Evolutionary conservation across 2,329 filamentous ascomycete species (phyloP), one percentile per base, ranked within the genome.

Genomic region (Malbranchea zuffiana): DNA sequence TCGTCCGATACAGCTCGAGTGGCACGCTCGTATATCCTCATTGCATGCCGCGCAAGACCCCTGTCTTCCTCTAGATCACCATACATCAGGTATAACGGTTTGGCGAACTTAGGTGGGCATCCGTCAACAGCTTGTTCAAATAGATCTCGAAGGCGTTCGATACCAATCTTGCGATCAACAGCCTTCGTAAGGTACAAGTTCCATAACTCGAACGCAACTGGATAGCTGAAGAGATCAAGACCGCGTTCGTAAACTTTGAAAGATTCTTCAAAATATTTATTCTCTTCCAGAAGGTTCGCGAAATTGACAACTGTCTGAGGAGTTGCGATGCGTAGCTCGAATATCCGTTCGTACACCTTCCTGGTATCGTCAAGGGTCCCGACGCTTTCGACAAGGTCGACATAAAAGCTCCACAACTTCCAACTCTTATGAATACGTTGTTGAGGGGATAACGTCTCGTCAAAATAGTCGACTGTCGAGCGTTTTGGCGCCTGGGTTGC

Each of bases 351-450:
- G 60, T 98, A 98, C 1, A 96, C 80, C 57, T 85, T 88, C 57
- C 78, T 83, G 0, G 88, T 95, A 61, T 96, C 88, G 15, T 94
- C 86, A 11, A 98, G 63, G 0, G 82, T 84, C 43, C 82, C 80
- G 20, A 95, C 87, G 57, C 86, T 94, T 59, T 98, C 90, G 2
- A 98, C 87, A 1, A 98, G 74, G 57, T 98, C 90, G 26, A 98
- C 87, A 51, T 98, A 98, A 67, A 98, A 98, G 61, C 86, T 94
- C 90, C 90, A 98, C 7, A 98, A 65, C 59, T 96, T 98, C 90
- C 90, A 98, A 56, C 85, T 94, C 69, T 98, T 98, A 66, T 98
- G 90, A 3, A 98, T 83, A 44, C 92, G 76, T 64, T 96, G 90
- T 57, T 98, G 90, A 3, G 90, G 88, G 1, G 85, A 86, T 5